Evolutionary conservation across 768 basidiomycete species (phyloP).

Genomic region (Kwoniella botswanensis): DNA sequence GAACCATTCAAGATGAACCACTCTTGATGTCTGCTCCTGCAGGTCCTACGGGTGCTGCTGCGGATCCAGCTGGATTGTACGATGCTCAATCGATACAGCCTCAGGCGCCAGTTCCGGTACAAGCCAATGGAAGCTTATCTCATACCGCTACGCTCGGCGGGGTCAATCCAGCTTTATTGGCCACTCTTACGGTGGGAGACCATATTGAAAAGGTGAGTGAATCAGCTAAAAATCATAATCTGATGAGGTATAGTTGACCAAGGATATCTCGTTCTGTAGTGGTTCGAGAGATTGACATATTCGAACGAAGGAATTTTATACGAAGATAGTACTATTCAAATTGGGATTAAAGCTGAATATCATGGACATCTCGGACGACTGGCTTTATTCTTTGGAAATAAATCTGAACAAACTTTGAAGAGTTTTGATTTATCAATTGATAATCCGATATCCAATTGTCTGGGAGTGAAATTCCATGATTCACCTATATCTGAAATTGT

Average conservation of each 20-base stretch:
- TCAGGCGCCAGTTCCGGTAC: background rate
- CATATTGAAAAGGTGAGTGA: slow-evolving; percentile 69
- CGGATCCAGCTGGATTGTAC: slow-evolving; percentile 4
- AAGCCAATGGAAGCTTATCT: slow-evolving; percentile 20
- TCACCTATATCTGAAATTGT: slow-evolving; percentile 82
- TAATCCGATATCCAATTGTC: slow-evolving; percentile 72
- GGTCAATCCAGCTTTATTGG: slow-evolving; percentile 51
- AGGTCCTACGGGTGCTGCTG: slow-evolving; percentile 8
- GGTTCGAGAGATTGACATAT: slow-evolving; percentile 84
- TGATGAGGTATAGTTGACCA: background rate
- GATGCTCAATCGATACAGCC: slow-evolving; percentile 4
- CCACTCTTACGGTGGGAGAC: slow-evolving; percentile 66
- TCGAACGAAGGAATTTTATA: slow-evolving; percentile 85
- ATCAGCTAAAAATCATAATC: too few relatives aligned
- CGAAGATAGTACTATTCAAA: slow-evolving; percentile 93
- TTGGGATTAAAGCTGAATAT: slow-evolving; percentile 95
- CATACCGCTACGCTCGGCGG: slow-evolving; percentile 44
- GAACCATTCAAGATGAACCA: slow-evolving; percentile 51
- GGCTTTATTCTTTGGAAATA: slow-evolving; percentile 95
- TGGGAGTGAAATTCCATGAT: slow-evolving; percentile 85
- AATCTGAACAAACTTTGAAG: slow-evolving; percentile 82
- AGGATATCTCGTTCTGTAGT: slow-evolving; percentile 55
- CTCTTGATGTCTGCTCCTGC: slow-evolving; percentile 31
- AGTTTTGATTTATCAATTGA: slow-evolving; percentile 83
- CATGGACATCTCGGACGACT: slow-evolving; percentile 93